phyloP scores from a whole-genome alignment of 371 early-diverging fungal species.

The Agmasoma carcini region DNA sequence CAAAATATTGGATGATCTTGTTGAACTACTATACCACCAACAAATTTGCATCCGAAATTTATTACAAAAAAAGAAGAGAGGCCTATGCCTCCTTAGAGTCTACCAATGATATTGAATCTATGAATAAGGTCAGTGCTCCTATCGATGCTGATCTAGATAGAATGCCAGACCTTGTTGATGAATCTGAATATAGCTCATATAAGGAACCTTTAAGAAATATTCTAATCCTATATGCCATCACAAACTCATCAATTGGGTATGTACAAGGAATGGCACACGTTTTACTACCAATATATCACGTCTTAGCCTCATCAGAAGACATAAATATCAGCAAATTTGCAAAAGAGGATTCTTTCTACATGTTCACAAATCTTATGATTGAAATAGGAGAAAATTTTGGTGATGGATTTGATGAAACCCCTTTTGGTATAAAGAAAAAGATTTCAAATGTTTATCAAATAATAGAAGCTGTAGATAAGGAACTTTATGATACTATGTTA shows the following conservation, averaged over 20 bases:
- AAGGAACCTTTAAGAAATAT: slow-evolving; percentile 38
- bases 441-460: slow-evolving; percentile 36
- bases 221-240: slow-evolving; percentile 34
- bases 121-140: not conserved
- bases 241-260: slow-evolving; percentile 51
- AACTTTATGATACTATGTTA: slow-evolving; percentile 29
- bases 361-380: slow-evolving; percentile 51
- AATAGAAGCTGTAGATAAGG: slow-evolving; percentile 31
- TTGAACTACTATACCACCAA: slow-evolving; percentile 39
- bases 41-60: slow-evolving; percentile 39
- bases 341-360: slow-evolving; percentile 51
- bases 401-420: slow-evolving; percentile 34
- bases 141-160: slow-evolving; percentile 36
- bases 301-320: slow-evolving; percentile 27
- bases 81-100: slow-evolving; percentile 19
- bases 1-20: slow-evolving; percentile 48
- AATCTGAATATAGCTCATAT: not conserved
- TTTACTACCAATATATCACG: slow-evolving; percentile 51
- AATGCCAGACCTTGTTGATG: too few relatives aligned
- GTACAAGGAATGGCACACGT: slow-evolving; percentile 54
- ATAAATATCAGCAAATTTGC: slow-evolving; percentile 33
- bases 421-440: slow-evolving; percentile 35
- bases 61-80: slow-evolving; percentile 20
- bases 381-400: slow-evolving; percentile 51
- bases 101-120: not conserved